Base-by-base conservation (phyloP, 164 flowering plant genomes). In the Tinospora cordifolia region DNA sequence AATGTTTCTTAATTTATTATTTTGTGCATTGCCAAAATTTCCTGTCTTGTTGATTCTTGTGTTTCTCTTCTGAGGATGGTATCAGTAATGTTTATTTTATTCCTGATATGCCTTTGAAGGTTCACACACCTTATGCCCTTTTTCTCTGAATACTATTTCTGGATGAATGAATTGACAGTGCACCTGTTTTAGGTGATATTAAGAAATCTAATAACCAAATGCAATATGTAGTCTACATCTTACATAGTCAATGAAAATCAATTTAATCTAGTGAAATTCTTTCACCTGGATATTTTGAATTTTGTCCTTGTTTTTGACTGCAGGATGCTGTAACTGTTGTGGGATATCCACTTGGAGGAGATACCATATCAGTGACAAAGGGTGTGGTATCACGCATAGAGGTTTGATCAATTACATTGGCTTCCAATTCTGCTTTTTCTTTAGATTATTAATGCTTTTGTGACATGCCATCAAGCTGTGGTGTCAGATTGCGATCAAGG, bases 271-370 rank as follows among this genome's bases (percentile, higher is more conserved):
- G 11, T 49, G 51, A 49, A 54, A 13, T 58, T 21, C 65, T n/a
- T 13, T 12, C 12, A n/a, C 60, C n/a, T 54, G 0, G 0, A 58
- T 44, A 67, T 60, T 36, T 44, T 3, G 47, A 46, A 36, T 67
- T 26, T 49, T 74, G 8, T 41, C 22, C 68, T 22, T 67, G 44
- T 14, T 78, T 75, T 40, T 71, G 40, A 60, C 65, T 85, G 71
- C 87, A 94, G 99, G 99, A 92, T 83, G 68, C 98, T 44, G 99
- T 94, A 39, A 94, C 99, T 74, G 97, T 94, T 75, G 99, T 94
- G 0, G 99, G 99, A 62, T 94, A 94, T 77, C 99, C 99, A 47
- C 88, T 92, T 74, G 98, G 99, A 78, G 99, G 99, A 77, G 99
- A 92, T 76, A 94, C 99, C 58, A 94, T 94, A 76, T 94, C 99